Evolutionary conservation across 2,329 filamentous ascomycete genomes (phyloP).

Genomic region (Scedosporium apiospermum): DNA sequence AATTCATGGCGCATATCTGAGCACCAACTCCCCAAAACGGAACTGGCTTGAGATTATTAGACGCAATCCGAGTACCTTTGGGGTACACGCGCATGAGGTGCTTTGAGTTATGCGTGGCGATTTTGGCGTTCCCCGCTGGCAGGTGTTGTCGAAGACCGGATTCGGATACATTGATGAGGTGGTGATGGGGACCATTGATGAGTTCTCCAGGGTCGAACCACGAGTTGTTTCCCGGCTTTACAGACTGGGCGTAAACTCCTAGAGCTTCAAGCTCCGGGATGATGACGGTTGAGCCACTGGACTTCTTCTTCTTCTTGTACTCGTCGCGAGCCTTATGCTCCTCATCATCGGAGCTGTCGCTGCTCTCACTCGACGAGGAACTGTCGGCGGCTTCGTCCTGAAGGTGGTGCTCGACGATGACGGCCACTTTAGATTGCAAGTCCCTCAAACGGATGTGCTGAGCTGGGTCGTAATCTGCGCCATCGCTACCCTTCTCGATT

Average conservation of each 20-base stretch:
- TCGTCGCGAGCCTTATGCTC: constrained; percentile 35
- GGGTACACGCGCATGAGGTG: constrained; percentile 64
- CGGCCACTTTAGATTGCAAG: constrained; percentile 51
- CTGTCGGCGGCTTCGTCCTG: constrained; percentile 35
- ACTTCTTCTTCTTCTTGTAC: constrained; percentile 45
- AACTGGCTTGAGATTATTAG: constrained; percentile 52
- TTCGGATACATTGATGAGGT: constrained; percentile 62
- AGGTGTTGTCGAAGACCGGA: constrained; percentile 44
- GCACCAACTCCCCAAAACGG: constrained; percentile 59
- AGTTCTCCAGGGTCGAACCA: constrained; percentile 47
- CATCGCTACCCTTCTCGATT: constrained; percentile 41
- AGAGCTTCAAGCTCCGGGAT: constrained; percentile 56
- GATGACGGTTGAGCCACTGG: constrained; percentile 37
- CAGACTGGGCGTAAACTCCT: constrained; percentile 60
- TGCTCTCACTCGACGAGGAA: constrained; percentile 15
- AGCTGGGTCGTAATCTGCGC: constrained; percentile 21
- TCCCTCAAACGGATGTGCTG: constrained; percentile 49
- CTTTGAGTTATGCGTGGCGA: constrained; percentile 50
- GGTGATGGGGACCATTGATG: constrained; percentile 51
- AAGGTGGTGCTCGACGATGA: constrained; percentile 61
- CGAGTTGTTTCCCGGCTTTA: constrained; percentile 56
- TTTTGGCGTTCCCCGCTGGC: constrained; percentile 33
- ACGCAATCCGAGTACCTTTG: constrained; percentile 60
- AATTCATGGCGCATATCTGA: constrained; percentile 61
- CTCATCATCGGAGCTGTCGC: constrained; percentile 30